A percentile compares a stretch with the other conserved stretches of the same genome.
phyloP scores from a whole-genome alignment of 768 basidiomycete species.

The Crucibulum laeve region DNA sequence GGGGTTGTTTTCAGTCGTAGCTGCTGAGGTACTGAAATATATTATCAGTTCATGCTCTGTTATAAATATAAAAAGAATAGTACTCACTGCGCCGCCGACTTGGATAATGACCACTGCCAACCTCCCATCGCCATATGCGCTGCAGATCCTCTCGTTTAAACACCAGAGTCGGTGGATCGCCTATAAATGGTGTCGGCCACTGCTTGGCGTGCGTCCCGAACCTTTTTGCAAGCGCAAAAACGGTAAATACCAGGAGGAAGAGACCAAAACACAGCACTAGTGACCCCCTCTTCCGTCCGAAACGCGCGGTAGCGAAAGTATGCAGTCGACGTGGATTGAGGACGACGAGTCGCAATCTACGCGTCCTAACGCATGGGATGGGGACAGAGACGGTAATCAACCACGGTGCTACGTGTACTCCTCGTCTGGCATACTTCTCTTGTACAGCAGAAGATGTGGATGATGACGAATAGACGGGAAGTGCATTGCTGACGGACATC shows the following conservation, averaged over 20 bases:
- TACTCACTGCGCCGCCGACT: constrained; percentile 71
- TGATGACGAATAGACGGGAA: constrained; percentile 27
- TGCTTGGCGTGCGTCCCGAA: constrained; percentile 59
- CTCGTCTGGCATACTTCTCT: constrained; percentile 50
- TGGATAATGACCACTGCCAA: constrained; percentile 91
- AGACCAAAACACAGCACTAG: constrained; percentile 45
- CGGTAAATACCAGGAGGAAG: constrained; percentile 42
- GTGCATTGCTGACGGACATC: constrained; percentile 20
- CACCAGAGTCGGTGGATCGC: constrained; percentile 68
- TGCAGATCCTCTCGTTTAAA: constrained; percentile 77
- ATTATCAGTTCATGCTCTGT: not conserved
- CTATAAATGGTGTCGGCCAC: constrained; percentile 54
- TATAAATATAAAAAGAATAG: constrained; percentile 1
- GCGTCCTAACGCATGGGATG: constrained; percentile 55
- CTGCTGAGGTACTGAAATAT: constrained; percentile 60
- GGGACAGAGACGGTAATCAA: constrained; percentile 54
- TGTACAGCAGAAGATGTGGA: constrained; percentile 50
- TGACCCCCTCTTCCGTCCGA: constrained; percentile 55
- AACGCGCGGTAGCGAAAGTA: constrained; percentile 48
- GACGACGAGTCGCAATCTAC: constrained; percentile 51
- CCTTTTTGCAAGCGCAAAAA: constrained; percentile 58
- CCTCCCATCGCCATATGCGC: constrained; percentile 95
- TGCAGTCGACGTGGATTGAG: constrained; percentile 61
- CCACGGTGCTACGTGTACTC: constrained; percentile 47
- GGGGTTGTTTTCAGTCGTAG: constrained; percentile 52